A percentile compares a stretch with the other conserved stretches of the same genome.
Conservation (phyloP, 1,139 yeast species). For the Nakaseomyces kungkrabaensis region DNA sequence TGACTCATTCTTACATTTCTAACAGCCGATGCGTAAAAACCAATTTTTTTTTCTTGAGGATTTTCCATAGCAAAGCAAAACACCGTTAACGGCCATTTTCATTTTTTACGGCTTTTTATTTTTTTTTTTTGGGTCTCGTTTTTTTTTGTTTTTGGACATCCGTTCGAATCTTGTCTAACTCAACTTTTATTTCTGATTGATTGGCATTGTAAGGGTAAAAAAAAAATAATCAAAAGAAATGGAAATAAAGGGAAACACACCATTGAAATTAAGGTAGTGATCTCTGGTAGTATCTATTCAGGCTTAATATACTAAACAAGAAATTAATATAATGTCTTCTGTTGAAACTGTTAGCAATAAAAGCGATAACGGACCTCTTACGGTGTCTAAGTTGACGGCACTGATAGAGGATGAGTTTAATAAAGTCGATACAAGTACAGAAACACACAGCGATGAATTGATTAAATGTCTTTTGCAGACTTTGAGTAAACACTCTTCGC, state of each 20-base stretch:
- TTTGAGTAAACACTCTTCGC: conserved; percentile 30
- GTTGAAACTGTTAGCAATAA: conserved; percentile 8
- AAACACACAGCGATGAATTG: conserved; percentile 6
- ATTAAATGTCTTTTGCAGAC: conserved; percentile 16
- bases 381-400: conserved; percentile 9
- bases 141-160: no score
- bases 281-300: no score
- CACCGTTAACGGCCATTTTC: no score
- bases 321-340: conserved; percentile 1
- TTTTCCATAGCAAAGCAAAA: no score
- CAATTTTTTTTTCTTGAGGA: background rate
- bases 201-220: no score
- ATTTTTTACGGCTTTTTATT: no score
- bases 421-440: conserved; percentile 3
- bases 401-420: conserved; percentile 8
- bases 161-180: background rate
- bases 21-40: background rate
- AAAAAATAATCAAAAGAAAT: no score
- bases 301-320: no score
- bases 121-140: no score
- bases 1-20: background rate
- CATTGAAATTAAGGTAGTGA: no score
- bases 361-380: conserved; percentile 12
- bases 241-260: no score
- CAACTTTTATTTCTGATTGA: background rate